Percentiles rank a stretch among this genome's conserved stretches.
phyloP scores from a whole-genome alignment of 202 grass and related monocot species.

The Musa balbisiana region DNA sequence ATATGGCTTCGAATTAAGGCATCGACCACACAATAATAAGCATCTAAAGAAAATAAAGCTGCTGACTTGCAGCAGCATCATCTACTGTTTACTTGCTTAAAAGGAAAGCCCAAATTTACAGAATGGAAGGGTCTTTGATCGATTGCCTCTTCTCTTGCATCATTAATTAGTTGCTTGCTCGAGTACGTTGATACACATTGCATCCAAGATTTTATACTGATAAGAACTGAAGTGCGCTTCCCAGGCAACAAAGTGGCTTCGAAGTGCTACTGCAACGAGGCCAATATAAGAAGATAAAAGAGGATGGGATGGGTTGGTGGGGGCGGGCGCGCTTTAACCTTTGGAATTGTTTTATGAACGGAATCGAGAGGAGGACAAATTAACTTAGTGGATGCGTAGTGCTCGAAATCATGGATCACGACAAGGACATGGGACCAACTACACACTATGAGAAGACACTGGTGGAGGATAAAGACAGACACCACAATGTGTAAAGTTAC shows the following conservation, averaged over 20 bases:
- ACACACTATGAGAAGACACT: neutral
- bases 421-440: neutral
- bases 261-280: neutral
- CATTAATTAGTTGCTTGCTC: neutral
- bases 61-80: no score
- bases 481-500: neutral
- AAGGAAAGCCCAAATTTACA: neutral
- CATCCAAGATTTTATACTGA: neutral
- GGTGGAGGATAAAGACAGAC: conserved; percentile 1
- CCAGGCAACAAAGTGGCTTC: neutral
- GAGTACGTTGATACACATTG: neutral
- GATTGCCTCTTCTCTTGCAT: neutral
- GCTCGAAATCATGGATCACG: neutral
- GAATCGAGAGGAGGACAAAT: neutral
- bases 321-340: neutral
- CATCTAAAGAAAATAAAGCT: no score
- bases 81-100: no score
- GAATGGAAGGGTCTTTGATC: neutral
- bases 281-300: neutral
- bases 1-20: neutral
- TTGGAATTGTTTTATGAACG: neutral
- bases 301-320: neutral
- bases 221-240: neutral
- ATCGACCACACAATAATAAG: neutral
- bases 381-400: neutral